A percentile compares a stretch with the other conserved stretches of the same genome.
phyloP scores from a whole-genome alignment of 140 eudicot genomes.

The Flaveria floridana region DNA sequence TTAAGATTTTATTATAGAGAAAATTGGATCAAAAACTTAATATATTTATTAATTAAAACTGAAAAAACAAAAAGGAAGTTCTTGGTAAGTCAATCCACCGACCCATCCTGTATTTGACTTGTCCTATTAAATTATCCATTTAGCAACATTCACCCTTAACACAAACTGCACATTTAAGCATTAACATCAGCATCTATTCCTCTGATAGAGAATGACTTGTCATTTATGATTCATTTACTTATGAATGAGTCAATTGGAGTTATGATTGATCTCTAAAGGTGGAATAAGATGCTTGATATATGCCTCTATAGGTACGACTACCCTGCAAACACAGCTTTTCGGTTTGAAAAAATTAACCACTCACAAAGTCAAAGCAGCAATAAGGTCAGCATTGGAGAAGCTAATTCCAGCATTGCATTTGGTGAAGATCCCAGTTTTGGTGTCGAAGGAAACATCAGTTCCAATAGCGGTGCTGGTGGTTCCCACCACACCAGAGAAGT shows the following conservation, averaged over 20 bases:
- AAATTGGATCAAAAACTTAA: neutral
- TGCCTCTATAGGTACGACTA: no score
- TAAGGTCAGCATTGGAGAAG: conserved; percentile 52
- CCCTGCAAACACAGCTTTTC: neutral
- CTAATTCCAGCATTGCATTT: conserved; percentile 72
- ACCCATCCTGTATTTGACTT: neutral
- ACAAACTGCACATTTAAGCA: neutral
- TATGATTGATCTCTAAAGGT: neutral
- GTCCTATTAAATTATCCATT: neutral
- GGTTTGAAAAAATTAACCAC: conserved; percentile 20
- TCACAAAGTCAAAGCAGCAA: conserved; percentile 51
- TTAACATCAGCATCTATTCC: neutral
- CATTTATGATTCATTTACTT: neutral
- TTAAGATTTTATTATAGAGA: neutral
- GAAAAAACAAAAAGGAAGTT: neutral
- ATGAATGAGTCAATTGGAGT: neutral
- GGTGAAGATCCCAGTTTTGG: conserved; percentile 63
- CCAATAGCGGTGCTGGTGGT: conserved; percentile 55
- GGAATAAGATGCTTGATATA: neutral
- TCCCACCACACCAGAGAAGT: conserved; percentile 68
- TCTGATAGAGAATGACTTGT: neutral
- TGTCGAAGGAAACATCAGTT: conserved; percentile 68
- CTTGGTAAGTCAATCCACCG: neutral
- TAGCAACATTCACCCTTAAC: neutral
- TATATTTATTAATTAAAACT: neutral